Percentiles rank a stretch among this genome's conserved stretches.
Evolutionary conservation across 2,329 filamentous ascomycete genomes (phyloP).

Genomic region (Erysiphe pulchra): DNA sequence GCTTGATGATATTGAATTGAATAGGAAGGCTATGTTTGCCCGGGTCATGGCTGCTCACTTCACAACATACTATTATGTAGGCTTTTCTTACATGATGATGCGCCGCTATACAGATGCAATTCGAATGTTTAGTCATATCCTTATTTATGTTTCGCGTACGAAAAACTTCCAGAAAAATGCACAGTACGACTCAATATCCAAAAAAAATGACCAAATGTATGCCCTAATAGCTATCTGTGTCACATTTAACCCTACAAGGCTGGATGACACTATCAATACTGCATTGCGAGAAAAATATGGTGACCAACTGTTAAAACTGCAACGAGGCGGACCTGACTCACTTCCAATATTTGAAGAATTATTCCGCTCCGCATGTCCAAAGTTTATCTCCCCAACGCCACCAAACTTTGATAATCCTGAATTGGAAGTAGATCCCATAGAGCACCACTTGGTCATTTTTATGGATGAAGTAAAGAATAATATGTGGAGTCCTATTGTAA

Average conservation of each 20-base stretch:
- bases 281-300: slow-evolving; percentile 97
- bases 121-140: slow-evolving; percentile 99
- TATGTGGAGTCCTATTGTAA: slow-evolving; percentile 91
- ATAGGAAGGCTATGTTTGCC: slow-evolving; percentile 99
- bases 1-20: slow-evolving; percentile 96
- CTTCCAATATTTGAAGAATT: slow-evolving; percentile 96
- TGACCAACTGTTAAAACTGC: slow-evolving; percentile 88
- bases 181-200: slow-evolving; percentile 93
- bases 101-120: slow-evolving; percentile 97
- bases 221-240: slow-evolving; percentile 97
- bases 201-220: slow-evolving; percentile 99
- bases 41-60: slow-evolving; percentile 99
- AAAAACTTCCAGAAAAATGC: slow-evolving; percentile 99
- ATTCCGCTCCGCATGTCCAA: slow-evolving; percentile 92
- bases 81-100: slow-evolving; percentile 99
- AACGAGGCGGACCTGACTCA: slow-evolving; percentile 83
- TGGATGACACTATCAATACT: slow-evolving; percentile 98
- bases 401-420: slow-evolving; percentile 95
- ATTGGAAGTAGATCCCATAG: slow-evolving; percentile 84
- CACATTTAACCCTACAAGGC: slow-evolving; percentile 83
- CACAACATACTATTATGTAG: slow-evolving; percentile 99
- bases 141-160: slow-evolving; percentile 92
- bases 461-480: slow-evolving; percentile 99
- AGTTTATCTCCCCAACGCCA: slow-evolving; percentile 94
- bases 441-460: slow-evolving; percentile 93